These are phyloP conservation scores for Aspergillus amoenus DNA, from an alignment of 2,329 filamentous ascomycete genomes.

Conservation along the genomic window DNA sequence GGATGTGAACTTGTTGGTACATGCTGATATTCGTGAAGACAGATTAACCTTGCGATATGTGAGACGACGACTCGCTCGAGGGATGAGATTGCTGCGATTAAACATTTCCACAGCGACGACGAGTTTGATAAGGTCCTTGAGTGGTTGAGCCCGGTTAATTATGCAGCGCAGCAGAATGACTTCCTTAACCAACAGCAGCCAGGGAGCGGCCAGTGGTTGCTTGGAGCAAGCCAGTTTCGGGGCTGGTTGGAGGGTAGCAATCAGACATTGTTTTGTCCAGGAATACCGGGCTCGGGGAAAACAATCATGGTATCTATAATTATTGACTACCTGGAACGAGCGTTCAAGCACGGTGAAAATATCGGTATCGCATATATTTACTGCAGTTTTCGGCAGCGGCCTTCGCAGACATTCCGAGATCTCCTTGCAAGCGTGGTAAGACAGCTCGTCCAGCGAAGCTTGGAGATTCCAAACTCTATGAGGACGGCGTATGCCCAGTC, in stretches of 20 bases:
- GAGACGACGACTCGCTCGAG: background rate
- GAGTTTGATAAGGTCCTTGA: background rate
- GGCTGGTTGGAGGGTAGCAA: slow-evolving; percentile 12
- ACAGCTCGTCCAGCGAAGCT: slow-evolving; percentile 33
- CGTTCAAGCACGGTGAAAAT: slow-evolving; percentile 17
- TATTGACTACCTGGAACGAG: slow-evolving; percentile 39
- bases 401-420: slow-evolving; percentile 35
- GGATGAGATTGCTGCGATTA: background rate
- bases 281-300: slow-evolving; percentile 15
- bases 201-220: slow-evolving; percentile 18
- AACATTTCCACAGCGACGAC: background rate
- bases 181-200: slow-evolving; percentile 8
- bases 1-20: background rate
- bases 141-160: slow-evolving; percentile 2
- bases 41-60: background rate
- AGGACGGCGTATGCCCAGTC: slow-evolving; percentile 16
- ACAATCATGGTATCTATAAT: slow-evolving; percentile 5
- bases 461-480: slow-evolving; percentile 23
- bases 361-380: slow-evolving; percentile 48
- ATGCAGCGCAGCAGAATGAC: slow-evolving; percentile 3
- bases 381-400: slow-evolving; percentile 39
- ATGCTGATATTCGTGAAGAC: background rate
- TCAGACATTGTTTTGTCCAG: slow-evolving; percentile 42
- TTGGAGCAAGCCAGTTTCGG: slow-evolving; percentile 13
- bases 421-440: slow-evolving; percentile 39